Base-by-base conservation (phyloP, 2,329 filamentous ascomycete species). In the Parastagonospora nodorum region DNA sequence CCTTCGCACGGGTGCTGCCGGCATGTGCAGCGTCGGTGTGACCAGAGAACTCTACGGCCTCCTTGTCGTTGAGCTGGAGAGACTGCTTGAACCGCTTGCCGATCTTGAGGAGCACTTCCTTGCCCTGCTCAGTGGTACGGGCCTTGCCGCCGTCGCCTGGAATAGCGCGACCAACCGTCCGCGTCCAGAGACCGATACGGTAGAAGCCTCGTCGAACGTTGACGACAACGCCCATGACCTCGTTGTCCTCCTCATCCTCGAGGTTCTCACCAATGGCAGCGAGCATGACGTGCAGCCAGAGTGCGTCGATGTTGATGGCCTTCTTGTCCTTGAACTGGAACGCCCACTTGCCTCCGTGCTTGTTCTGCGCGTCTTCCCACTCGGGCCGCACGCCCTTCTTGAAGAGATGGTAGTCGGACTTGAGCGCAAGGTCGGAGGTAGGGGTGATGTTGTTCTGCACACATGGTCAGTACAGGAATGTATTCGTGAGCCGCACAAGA, bases 381-480 rank as follows among this genome's bases (percentile, higher is more conserved):
- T 99, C 95, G 31, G 94, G 94, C 59, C 94, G 90, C 57, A 99
- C 90, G 61, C 92, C 92, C 67, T 88, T 88, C 83, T 99, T 99
- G 88, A 99, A 99, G 38, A 99, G 89, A 74, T 99, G 95, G 80
- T 99, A 99, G 77, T 99, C 94, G 72, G 94, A 96, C 82, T 99
- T 99, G 72, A 96, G 87, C 38, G 92, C 90, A 37, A 99, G 88
- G 69, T 97, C 92, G 65, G 93, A 97, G 66, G 95, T 93, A 37
- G 92, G 88, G 43, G 93, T 91, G 75, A 99, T 97, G 77, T 99
- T 99, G 84, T 99, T 99, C 95, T 99, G 65, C 32, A 44, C 46
- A 42, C 8, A 6, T n/a, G 30, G 36, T 46, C 29, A 46, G 42
- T 24, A 24, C 68, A 58, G 64, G 61, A 44, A 40, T 31, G 24